Conservation (phyloP, 345 rosid species). For the Hirschfeldia incana region DNA sequence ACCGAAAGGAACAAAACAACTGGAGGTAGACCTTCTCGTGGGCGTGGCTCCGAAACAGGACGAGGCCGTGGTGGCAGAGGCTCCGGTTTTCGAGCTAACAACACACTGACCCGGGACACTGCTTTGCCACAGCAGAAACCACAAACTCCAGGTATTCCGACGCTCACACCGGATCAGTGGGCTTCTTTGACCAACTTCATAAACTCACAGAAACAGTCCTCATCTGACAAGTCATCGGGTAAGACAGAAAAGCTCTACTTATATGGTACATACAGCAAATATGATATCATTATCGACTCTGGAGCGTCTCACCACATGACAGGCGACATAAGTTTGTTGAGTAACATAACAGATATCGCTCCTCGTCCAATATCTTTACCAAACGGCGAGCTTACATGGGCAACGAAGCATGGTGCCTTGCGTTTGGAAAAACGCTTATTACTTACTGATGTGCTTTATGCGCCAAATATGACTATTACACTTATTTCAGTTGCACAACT, state of each 20-base stretch:
- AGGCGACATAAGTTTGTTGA: not conserved
- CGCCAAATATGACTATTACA: not conserved
- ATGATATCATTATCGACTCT: not conserved
- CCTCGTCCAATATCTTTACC: not conserved
- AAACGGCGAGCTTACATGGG: not conserved
- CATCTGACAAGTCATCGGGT: not conserved
- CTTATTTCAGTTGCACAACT: not conserved
- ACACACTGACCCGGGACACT: not conserved
- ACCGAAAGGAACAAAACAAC: not conserved
- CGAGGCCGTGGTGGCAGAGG: not conserved
- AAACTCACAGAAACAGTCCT: not conserved
- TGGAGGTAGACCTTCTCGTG: not conserved
- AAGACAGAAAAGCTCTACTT: not conserved
- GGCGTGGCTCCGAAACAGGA: not conserved
- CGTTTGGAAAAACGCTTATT: not conserved
- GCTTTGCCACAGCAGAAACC: too few species aligned
- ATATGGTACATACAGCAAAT: not conserved
- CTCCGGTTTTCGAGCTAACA: not conserved
- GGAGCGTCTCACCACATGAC: not conserved
- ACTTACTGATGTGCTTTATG: not conserved
- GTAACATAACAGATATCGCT: rapidly evolving
- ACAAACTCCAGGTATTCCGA: not conserved
- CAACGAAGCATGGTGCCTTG: not conserved
- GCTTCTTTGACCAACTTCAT: not conserved
- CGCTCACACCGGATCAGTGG: not conserved